phyloP scores from a whole-genome alignment of 1,139 yeast genomes.

The Candida mesenterica region DNA sequence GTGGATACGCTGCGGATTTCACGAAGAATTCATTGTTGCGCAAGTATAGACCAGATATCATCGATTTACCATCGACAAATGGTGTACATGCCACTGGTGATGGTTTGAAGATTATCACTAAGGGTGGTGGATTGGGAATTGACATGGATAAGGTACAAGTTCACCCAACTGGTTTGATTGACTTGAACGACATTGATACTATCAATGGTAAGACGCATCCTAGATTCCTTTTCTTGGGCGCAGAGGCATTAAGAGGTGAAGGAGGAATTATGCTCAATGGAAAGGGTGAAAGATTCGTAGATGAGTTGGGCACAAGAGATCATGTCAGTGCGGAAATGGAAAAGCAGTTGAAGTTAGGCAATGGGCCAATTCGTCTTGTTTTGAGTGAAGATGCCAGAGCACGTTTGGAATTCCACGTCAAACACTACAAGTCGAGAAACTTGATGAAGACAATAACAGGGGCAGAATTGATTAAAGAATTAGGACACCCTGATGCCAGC shows the following conservation, averaged over 20 bases:
- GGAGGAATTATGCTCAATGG: constrained; percentile 70
- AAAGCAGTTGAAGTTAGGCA: constrained; percentile 41
- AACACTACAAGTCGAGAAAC: constrained; percentile 66
- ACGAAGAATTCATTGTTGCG: constrained; percentile 49
- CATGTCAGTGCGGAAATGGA: constrained; percentile 62
- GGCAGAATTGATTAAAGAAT: constrained; percentile 46
- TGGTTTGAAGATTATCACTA: constrained; percentile 62
- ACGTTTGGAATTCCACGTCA: constrained; percentile 54
- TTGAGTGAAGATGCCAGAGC: constrained; percentile 44
- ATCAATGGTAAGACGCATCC: constrained; percentile 39
- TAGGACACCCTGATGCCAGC: constrained; percentile 30
- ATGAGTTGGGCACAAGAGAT: constrained; percentile 72
- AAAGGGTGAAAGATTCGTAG: constrained; percentile 65
- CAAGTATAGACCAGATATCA: constrained; percentile 61
- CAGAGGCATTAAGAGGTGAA: constrained; percentile 75
- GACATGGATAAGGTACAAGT: constrained; percentile 80
- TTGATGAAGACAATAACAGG: constrained; percentile 56
- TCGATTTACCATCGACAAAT: constrained; percentile 67
- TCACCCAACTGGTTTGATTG: constrained; percentile 80
- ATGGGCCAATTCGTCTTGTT: constrained; percentile 52
- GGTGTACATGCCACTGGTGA: constrained; percentile 78
- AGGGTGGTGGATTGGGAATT: constrained; percentile 58
- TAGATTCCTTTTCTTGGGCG: constrained; percentile 66
- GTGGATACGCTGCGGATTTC: constrained; percentile 71
- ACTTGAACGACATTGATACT: constrained; percentile 55